A percentile compares a stretch with the other conserved stretches of the same genome.
These are phyloP conservation scores for Discostella pseudostelligera DNA, from an alignment of 108 stramenopile species.

Conservation along the genomic window DNA sequence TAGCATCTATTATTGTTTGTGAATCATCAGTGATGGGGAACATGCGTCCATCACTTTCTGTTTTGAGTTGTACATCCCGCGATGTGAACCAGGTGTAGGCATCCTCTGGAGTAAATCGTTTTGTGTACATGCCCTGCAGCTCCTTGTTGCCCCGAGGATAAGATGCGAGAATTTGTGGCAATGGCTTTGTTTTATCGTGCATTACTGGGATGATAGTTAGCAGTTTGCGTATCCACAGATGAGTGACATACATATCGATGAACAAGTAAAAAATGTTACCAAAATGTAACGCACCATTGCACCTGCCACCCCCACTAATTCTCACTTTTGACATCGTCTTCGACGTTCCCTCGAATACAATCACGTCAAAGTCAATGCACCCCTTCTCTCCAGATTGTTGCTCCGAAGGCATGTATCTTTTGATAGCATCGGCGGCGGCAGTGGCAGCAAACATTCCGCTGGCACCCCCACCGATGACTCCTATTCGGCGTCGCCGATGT, in stretches of 20 bases:
- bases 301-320: slow-evolving; percentile 92
- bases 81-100: slow-evolving; percentile 85
- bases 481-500: slow-evolving; percentile 39
- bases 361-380: slow-evolving; percentile 43
- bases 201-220: slow-evolving; percentile 37
- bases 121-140: slow-evolving; percentile 73
- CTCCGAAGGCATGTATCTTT: neutral
- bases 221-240: neutral
- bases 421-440: slow-evolving; percentile 45
- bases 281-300: slow-evolving; percentile 54
- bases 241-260: neutral
- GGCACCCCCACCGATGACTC: slow-evolving; percentile 60
- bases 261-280: neutral
- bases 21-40: slow-evolving; percentile 89
- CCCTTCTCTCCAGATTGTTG: neutral
- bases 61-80: slow-evolving; percentile 88
- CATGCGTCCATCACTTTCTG: slow-evolving; percentile 93
- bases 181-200: slow-evolving; percentile 82
- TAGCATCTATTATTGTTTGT: slow-evolving; percentile 85
- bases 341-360: slow-evolving; percentile 82
- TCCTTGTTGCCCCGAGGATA: slow-evolving; percentile 91
- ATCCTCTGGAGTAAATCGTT: slow-evolving; percentile 76
- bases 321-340: slow-evolving; percentile 86
- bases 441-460: slow-evolving; percentile 61
- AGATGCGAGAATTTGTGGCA: slow-evolving; percentile 66